A percentile compares a stretch with the other conserved stretches of the same genome.
These are phyloP conservation scores for Microbotryomycetes sp. DNA, from an alignment of 1,284 basidiomycete species.

Conservation along the genomic window DNA sequence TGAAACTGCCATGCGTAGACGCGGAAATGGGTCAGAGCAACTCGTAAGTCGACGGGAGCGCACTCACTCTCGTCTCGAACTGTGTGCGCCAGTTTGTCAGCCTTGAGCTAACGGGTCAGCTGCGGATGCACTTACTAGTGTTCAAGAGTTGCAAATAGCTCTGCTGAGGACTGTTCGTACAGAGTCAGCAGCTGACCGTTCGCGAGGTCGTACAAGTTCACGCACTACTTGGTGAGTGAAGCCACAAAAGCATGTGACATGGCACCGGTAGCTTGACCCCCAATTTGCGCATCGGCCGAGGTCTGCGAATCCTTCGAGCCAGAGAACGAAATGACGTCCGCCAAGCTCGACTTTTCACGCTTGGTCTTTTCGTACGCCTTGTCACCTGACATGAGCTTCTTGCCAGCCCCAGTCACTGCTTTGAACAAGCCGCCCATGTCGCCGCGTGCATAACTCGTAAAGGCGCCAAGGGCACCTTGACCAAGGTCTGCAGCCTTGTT, in stretches of 20 bases:
- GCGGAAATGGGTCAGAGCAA: not conserved
- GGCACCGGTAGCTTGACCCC: constrained; percentile 39
- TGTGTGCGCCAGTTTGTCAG: constrained; percentile 46
- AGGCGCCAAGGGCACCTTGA: not conserved
- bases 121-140: constrained; percentile 38
- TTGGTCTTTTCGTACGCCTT: constrained; percentile 39
- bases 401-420: constrained; percentile 39
- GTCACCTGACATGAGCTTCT: constrained; percentile 40
- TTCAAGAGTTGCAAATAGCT: constrained; percentile 52
- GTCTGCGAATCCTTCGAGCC: constrained; percentile 36
- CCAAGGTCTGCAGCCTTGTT: constrained; percentile 34
- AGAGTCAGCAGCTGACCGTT: too few relatives aligned
- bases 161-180: constrained; percentile 63
- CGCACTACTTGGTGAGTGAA: constrained; percentile 16
- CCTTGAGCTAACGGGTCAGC: constrained; percentile 41
- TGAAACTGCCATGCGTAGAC: not conserved
- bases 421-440: constrained; percentile 41
- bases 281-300: constrained; percentile 40
- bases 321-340: constrained; percentile 41
- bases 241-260: constrained; percentile 17
- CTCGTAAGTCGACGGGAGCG: not conserved
- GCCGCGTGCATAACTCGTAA: constrained; percentile 39
- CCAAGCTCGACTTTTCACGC: constrained; percentile 31
- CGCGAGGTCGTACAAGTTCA: constrained; percentile 44
- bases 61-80: constrained; percentile 49